A percentile compares a stretch with the other conserved stretches of the same genome.
Evolutionary conservation across 495 filamentous ascomycete species (phyloP).

Genomic region (Trichoderma orchidacearum): DNA sequence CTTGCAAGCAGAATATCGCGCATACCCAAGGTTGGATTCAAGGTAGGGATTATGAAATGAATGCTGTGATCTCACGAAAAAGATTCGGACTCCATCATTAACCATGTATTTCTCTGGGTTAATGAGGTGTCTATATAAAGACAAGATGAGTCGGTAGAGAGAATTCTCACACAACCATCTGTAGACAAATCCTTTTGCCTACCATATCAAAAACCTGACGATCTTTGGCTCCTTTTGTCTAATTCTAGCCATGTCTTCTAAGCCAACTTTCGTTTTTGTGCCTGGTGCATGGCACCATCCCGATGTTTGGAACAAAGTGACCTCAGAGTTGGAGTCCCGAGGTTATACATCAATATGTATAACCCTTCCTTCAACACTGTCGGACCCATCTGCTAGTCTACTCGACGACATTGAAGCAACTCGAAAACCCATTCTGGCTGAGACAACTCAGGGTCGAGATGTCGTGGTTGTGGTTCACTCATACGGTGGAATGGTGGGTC

Average conservation of each 20-base stretch:
- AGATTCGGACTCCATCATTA: not conserved
- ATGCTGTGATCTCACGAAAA: not conserved
- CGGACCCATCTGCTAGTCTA: slow-evolving; percentile 11
- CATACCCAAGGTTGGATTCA: not conserved
- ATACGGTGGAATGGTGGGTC: slow-evolving; percentile 37
- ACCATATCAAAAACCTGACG: no score
- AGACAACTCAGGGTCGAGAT: slow-evolving; percentile 22
- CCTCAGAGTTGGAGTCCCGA: slow-evolving; percentile 16
- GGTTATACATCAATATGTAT: slow-evolving; percentile 23
- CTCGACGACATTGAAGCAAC: slow-evolving; percentile 19
- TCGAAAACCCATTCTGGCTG: slow-evolving; percentile 14
- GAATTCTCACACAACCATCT: no score
- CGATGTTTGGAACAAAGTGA: slow-evolving; percentile 18
- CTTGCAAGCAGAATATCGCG: no score
- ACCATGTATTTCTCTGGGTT: not conserved
- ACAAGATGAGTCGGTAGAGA: no score
- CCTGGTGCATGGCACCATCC: slow-evolving; percentile 34
- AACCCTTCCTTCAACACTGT: slow-evolving; percentile 20
- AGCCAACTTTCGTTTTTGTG: slow-evolving; percentile 26
- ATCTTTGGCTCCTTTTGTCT: no score
- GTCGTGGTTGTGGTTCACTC: slow-evolving; percentile 35
- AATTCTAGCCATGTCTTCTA: not conserved
- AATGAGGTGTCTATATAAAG: not conserved
- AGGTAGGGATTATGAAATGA: no score
- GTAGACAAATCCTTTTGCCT: no score